These are phyloP conservation scores for Russula brevipes DNA, from an alignment of 768 basidiomycete genomes.

Conservation along the genomic window DNA sequence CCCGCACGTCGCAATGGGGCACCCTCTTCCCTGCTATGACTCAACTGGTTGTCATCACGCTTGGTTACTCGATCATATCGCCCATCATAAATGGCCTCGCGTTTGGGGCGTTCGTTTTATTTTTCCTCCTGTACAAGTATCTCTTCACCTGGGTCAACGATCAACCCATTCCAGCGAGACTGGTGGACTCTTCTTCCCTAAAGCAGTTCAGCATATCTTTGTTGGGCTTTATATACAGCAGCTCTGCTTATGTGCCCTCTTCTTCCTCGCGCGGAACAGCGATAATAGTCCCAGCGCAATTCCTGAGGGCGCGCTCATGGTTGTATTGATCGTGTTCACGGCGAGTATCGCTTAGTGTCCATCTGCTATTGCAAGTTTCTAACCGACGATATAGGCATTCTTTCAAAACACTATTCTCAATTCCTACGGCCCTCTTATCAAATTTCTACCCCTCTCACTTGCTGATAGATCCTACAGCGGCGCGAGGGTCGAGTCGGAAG, in stretches of 20 bases:
- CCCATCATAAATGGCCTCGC: constrained; percentile 92
- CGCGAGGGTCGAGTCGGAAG: not conserved
- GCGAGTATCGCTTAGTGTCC: constrained; percentile 38
- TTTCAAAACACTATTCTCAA: constrained; percentile 69
- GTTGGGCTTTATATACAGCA: constrained; percentile 92
- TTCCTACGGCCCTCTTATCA: constrained; percentile 77
- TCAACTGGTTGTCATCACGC: constrained; percentile 72
- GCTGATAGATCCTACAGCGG: constrained; percentile 58
- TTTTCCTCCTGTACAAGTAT: constrained; percentile 74
- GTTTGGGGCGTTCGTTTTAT: constrained; percentile 72
- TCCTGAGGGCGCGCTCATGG: constrained; percentile 76
- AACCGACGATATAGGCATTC: constrained; percentile 42
- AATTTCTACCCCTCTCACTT: constrained; percentile 73
- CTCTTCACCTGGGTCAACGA: constrained; percentile 49
- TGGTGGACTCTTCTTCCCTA: constrained; percentile 94
- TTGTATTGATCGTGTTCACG: constrained; percentile 79
- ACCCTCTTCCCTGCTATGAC: constrained; percentile 68
- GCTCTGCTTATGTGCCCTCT: constrained; percentile 76
- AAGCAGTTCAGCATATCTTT: constrained; percentile 88
- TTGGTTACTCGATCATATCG: constrained; percentile 83
- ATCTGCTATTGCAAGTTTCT: constrained; percentile 1
- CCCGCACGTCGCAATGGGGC: constrained; percentile 69
- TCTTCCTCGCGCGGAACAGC: constrained; percentile 75
- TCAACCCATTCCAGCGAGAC: constrained; percentile 69
- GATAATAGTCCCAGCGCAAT: constrained; percentile 51